A percentile compares a stretch with the other conserved stretches of the same genome.
Conservation (phyloP, 176 grass and related monocot genomes). For the Triticum monococcum region DNA sequence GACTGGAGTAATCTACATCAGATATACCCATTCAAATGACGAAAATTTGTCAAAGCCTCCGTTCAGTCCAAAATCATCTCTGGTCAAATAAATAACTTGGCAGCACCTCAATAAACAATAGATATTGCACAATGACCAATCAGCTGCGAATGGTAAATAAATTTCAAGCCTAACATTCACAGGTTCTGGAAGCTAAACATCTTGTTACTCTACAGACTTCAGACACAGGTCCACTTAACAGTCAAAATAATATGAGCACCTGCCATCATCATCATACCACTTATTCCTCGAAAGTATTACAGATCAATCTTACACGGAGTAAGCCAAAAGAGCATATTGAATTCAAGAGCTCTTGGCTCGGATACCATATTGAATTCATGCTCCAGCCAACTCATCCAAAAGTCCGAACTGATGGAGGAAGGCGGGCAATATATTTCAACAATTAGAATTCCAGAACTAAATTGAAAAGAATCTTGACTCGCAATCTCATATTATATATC, state of each 20-base stretch:
- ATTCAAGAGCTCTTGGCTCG: no score
- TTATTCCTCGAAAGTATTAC: neutral
- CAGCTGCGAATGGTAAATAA: conserved; percentile 10
- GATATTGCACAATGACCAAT: neutral
- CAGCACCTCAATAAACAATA: conserved; percentile 2
- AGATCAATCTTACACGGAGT: neutral
- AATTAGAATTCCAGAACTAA: neutral
- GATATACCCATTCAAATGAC: conserved; percentile 70
- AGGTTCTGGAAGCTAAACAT: conserved; percentile 74
- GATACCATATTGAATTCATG: no score
- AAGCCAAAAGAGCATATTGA: neutral
- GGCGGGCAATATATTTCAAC: no score
- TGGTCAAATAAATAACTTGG: conserved; percentile 35
- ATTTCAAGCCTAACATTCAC: conserved; percentile 45
- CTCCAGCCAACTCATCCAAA: no score
- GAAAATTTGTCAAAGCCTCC: conserved; percentile 68
- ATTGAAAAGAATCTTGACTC: neutral
- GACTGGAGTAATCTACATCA: conserved; percentile 71
- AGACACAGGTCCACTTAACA: neutral
- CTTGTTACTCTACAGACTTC: conserved; percentile 42
- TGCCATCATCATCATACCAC: neutral
- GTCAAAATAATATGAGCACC: neutral
- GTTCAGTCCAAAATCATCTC: conserved; percentile 78
- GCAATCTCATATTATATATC: neutral
- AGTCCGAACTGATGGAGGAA: no score